Evolutionary conservation across 495 filamentous ascomycete species (phyloP).

Genomic region (Zalerion maritima): DNA sequence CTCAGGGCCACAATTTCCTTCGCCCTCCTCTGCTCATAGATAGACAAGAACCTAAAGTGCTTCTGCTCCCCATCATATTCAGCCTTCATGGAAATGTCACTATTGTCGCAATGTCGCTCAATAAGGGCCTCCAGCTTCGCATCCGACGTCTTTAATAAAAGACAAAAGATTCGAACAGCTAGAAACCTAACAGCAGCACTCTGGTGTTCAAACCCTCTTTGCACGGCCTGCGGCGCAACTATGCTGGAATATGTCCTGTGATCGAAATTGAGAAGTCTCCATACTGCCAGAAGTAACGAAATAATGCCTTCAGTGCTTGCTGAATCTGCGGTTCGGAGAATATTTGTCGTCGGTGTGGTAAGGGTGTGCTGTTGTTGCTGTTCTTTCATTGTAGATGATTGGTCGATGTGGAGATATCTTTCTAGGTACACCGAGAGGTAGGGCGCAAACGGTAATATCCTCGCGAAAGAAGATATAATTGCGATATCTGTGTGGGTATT

Average conservation of each 20-base stretch:
- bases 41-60: conserved; percentile 70
- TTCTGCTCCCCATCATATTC: conserved; percentile 61
- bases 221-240: conserved; percentile 49
- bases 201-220: conserved; percentile 49
- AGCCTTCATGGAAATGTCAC: conserved; percentile 43
- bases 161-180: conserved; percentile 61
- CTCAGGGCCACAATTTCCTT: conserved; percentile 22
- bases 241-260: conserved; percentile 44
- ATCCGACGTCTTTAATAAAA: conserved; percentile 72
- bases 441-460: conserved; percentile 66
- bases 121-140: conserved; percentile 56
- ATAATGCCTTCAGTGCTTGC: neutral
- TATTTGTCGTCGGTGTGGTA: too few species aligned
- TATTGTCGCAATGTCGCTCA: conserved; percentile 39
- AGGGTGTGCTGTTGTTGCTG: too few species aligned
- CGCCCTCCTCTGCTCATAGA: conserved; percentile 57
- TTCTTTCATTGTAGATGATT: conserved; percentile 7
- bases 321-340: neutral
- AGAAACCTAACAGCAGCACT: conserved; percentile 56
- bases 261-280: conserved; percentile 64
- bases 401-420: conserved; percentile 20
- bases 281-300: conserved; percentile 48
- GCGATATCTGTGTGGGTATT: conserved; percentile 25
- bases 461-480: conserved; percentile 58
- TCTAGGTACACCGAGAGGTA: conserved; percentile 45